Evolutionary conservation across 1,284 basidiomycete species (phyloP).

Genomic region (Xerocomus nothofagi): DNA sequence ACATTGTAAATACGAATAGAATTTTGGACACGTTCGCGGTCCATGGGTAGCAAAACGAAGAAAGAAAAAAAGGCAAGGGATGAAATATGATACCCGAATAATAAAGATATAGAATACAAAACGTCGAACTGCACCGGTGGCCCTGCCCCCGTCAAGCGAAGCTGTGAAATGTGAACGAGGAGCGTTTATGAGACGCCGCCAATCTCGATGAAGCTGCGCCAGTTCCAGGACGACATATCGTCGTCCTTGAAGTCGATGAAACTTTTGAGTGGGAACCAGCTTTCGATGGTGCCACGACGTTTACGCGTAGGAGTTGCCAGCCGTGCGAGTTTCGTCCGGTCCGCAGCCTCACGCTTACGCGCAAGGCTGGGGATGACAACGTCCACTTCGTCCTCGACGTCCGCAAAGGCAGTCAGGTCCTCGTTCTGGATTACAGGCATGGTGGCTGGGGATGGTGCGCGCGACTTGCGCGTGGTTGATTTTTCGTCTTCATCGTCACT

Average conservation of each 20-base stretch:
- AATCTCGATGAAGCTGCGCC: constrained; percentile 65
- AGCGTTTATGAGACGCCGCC: constrained; percentile 35
- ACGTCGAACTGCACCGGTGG: constrained; percentile 3
- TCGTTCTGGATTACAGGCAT: constrained; percentile 4
- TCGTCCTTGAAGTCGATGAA: constrained; percentile 65
- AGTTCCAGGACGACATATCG: constrained; percentile 45
- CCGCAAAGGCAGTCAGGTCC: constrained; percentile 26
- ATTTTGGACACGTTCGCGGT: constrained; percentile 10
- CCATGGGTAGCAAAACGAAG: not conserved
- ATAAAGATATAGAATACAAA: constrained; percentile 17
- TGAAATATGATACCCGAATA: constrained; percentile 16
- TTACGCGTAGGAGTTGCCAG: constrained; percentile 21
- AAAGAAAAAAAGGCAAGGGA: too few species aligned
- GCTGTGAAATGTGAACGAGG: not conserved
- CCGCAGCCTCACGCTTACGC: constrained; percentile 1
- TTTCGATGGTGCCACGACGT: constrained; percentile 43
- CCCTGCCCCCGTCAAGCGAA: constrained; percentile 2
- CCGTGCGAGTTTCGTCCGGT: not conserved
- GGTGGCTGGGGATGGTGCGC: not conserved
- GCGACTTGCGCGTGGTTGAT: constrained; percentile 2
- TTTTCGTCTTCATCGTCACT: constrained; percentile 59
- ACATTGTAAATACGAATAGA: constrained; percentile 29
- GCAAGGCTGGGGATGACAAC: constrained; percentile 11
- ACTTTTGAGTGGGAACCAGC: constrained; percentile 51
- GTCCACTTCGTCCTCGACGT: constrained; percentile 35